Conservation (phyloP, 306 rosid genomes). For the Adenanthera pavonina region DNA sequence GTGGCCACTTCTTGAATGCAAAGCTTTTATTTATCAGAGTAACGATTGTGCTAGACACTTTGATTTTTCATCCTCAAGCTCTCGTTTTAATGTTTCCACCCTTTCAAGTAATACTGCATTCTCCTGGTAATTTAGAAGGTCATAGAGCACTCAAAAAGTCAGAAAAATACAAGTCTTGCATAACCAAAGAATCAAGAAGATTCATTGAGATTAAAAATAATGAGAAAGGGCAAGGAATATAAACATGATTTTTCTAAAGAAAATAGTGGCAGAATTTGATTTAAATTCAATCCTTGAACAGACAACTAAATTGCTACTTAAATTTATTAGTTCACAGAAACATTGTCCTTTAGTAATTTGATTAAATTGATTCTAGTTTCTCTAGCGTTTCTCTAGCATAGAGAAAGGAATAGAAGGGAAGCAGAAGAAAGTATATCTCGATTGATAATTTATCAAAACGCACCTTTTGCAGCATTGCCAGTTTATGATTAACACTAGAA, state of each 20-base stretch:
- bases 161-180: constrained; percentile 22
- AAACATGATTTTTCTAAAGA: not conserved
- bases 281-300: not conserved
- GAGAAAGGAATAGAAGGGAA: not conserved
- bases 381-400: not conserved
- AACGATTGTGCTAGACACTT: not conserved
- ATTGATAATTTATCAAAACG: constrained; percentile 5
- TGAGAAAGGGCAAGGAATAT: not conserved
- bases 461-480: constrained; percentile 67
- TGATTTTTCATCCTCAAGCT: constrained; percentile 27
- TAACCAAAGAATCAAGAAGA: constrained; percentile 17
- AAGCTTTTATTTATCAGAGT: constrained; percentile 23
- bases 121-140: constrained; percentile 28
- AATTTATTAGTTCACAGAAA: constrained; percentile 14
- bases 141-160: constrained; percentile 28
- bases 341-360: not conserved
- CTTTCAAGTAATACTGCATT: constrained; percentile 21
- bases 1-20: constrained; percentile 6
- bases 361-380: not conserved
- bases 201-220: not conserved
- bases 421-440: constrained; percentile 8
- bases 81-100: constrained; percentile 29
- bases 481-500: constrained; percentile 52
- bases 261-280: constrained; percentile 3
- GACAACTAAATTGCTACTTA: constrained; percentile 4